phyloP scores from a whole-genome alignment of 805 yeast species.

The Pichia heedii region DNA sequence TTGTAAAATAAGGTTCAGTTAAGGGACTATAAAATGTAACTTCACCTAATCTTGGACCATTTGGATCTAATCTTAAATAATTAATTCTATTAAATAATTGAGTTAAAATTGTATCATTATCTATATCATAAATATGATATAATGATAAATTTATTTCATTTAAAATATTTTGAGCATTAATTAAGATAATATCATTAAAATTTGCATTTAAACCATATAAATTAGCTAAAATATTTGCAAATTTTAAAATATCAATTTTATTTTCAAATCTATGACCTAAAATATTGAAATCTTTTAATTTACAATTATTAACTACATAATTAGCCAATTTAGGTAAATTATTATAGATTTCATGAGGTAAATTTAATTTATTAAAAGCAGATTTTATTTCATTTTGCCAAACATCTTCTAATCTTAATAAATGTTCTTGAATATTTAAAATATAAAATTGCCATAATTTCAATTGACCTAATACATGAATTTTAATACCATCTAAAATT shows the following conservation, averaged over 20 bases:
- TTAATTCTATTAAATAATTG: constrained; percentile 72
- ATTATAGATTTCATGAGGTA: constrained; percentile 36
- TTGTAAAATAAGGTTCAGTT: constrained; percentile 82
- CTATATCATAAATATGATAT: constrained; percentile 70
- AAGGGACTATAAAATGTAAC: constrained; percentile 51
- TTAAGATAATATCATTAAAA: constrained; percentile 17
- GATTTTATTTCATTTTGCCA: constrained; percentile 23
- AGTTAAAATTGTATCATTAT: constrained; percentile 49
- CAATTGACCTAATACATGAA: constrained; percentile 56
- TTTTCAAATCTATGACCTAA: constrained; percentile 44
- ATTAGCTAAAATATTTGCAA: constrained; percentile 44
- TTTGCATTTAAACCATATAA: constrained; percentile 24
- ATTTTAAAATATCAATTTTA: constrained; percentile 37
- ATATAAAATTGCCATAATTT: constrained; percentile 87
- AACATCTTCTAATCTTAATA: constrained; percentile 29
- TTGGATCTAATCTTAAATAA: constrained; percentile 63
- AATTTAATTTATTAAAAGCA: constrained; percentile 23
- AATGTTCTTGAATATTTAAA: constrained; percentile 41
- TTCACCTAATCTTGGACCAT: constrained; percentile 77
- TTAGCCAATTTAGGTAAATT: constrained; percentile 42
- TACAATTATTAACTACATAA: constrained; percentile 37
- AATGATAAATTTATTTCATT: constrained; percentile 72
- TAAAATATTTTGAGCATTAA: constrained; percentile 42
- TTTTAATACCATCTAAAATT: constrained; percentile 59
- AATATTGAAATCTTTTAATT: constrained; percentile 31